A percentile compares a stretch with the other conserved stretches of the same genome.
Evolutionary conservation across 2,329 filamentous ascomycete genomes (phyloP).

Genomic region (Aspergillus carbonarius): DNA sequence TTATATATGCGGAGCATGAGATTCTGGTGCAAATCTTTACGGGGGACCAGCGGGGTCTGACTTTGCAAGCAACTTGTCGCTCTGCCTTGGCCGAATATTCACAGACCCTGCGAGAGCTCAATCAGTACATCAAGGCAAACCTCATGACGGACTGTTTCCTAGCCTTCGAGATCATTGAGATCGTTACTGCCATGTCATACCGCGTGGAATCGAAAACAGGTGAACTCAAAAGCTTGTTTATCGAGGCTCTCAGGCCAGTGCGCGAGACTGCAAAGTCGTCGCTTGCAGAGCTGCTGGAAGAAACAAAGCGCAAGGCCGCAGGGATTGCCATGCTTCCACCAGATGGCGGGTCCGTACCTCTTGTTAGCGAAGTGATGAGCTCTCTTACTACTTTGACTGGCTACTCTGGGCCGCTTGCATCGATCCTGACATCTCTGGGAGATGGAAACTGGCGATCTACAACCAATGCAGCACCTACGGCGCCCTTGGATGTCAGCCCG

Average conservation of each 20-base stretch:
- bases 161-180: constrained; percentile 91
- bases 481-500: constrained; percentile 80
- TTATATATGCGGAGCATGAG: constrained; percentile 85
- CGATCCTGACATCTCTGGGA: constrained; percentile 86
- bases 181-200: constrained; percentile 76
- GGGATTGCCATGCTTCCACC: constrained; percentile 67
- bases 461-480: constrained; percentile 64
- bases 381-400: constrained; percentile 82
- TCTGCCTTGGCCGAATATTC: constrained; percentile 76
- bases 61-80: constrained; percentile 78
- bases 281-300: constrained; percentile 77
- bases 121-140: constrained; percentile 82
- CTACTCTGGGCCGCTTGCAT: constrained; percentile 81
- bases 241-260: constrained; percentile 82
- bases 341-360: constrained; percentile 74
- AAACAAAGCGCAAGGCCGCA: constrained; percentile 70
- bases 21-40: constrained; percentile 86
- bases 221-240: constrained; percentile 78
- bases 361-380: constrained; percentile 82
- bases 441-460: constrained; percentile 81
- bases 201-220: constrained; percentile 79
- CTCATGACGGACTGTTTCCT: constrained; percentile 89
- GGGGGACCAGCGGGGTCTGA: constrained; percentile 76
- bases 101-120: constrained; percentile 82
- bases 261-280: constrained; percentile 89